Conservation (phyloP, 352 stramenopile genomes). For the Pythium graminicola region DNA sequence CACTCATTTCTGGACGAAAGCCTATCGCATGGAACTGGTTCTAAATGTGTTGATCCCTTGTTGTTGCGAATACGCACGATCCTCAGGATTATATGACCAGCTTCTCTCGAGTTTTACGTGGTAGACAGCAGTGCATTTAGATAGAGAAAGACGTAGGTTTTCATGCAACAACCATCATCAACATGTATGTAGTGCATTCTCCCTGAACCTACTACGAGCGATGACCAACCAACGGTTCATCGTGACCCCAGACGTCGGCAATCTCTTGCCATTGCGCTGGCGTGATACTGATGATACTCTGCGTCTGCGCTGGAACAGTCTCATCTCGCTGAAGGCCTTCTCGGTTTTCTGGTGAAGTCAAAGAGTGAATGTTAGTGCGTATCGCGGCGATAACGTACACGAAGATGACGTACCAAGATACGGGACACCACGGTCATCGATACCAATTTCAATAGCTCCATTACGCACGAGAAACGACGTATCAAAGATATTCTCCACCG, state of each 20-base stretch:
- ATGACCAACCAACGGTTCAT: slow-evolving; percentile 64
- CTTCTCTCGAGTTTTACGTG: slow-evolving; percentile 12
- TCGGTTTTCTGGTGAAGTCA: slow-evolving; percentile 46
- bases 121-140: background rate
- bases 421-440: slow-evolving; percentile 50
- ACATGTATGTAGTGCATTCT: background rate
- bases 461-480: slow-evolving; percentile 80
- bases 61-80: slow-evolving; percentile 54
- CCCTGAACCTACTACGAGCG: slow-evolving; percentile 23
- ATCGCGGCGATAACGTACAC: too few relatives aligned
- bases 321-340: slow-evolving; percentile 40
- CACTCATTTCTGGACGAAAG: slow-evolving; percentile 66
- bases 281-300: slow-evolving; percentile 81
- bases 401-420: slow-evolving; percentile 58
- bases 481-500: slow-evolving; percentile 80
- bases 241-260: slow-evolving; percentile 26
- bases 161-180: background rate
- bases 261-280: slow-evolving; percentile 64
- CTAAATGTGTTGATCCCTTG: slow-evolving; percentile 70
- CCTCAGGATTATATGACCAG: slow-evolving; percentile 21
- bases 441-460: slow-evolving; percentile 51
- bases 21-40: slow-evolving; percentile 80
- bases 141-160: too few relatives aligned
- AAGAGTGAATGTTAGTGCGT: background rate
- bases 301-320: slow-evolving; percentile 45